Evolutionary conservation across 257 asterid species (phyloP).

Genomic region (Solanum peruvianum): DNA sequence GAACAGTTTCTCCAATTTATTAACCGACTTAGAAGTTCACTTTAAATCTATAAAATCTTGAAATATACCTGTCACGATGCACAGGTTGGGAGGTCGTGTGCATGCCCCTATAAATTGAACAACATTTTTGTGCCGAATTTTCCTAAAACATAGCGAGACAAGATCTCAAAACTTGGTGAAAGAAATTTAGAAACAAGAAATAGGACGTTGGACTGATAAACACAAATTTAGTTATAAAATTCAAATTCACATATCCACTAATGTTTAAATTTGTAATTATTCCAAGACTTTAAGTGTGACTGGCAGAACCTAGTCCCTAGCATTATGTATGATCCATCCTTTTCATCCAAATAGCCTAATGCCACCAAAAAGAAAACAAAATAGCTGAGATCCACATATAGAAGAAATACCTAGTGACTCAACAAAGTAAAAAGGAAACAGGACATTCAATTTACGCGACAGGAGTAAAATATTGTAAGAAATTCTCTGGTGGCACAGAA

Average conservation of each 20-base stretch:
- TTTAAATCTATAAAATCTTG: not conserved
- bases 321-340: not conserved
- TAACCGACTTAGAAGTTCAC: not conserved
- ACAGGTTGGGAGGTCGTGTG: slow-evolving; percentile 32
- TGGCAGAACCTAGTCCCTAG: not conserved
- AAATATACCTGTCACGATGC: slow-evolving; percentile 36
- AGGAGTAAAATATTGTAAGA: not conserved
- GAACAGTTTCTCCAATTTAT: not conserved
- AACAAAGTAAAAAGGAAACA: not conserved
- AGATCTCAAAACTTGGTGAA: not conserved
- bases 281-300: not conserved
- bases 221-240: not conserved
- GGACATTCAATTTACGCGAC: not conserved
- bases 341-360: not conserved
- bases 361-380: not conserved
- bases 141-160: slow-evolving; percentile 8
- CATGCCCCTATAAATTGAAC: slow-evolving; percentile 47
- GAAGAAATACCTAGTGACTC: not conserved
- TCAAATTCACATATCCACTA: not conserved
- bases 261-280: not conserved
- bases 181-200: not conserved
- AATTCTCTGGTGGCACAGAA: not conserved
- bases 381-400: not conserved
- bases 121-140: slow-evolving; percentile 42
- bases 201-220: not conserved